Base-by-base conservation (phyloP, 108 stramenopile species). In the Craspedostauros australis region DNA sequence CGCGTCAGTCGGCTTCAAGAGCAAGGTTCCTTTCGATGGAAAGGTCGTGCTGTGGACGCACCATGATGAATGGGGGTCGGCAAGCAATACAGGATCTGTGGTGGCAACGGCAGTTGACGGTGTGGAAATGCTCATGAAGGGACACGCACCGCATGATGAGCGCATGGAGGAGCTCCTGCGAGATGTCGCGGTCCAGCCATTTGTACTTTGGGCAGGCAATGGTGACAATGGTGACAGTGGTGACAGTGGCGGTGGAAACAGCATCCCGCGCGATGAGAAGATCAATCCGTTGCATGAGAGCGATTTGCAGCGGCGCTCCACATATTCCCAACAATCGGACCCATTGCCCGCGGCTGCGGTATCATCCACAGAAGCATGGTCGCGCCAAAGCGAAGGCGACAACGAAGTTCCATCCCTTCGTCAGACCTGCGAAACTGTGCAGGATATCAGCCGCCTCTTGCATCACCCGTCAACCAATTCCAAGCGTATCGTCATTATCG, bases 21-120 rank as follows among this genome's bases (percentile, higher is more conserved):
- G n/a, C n/a, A n/a, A n/a, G n/a, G n/a, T n/a, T n/a, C n/a, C n/a
- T n/a, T n/a, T n/a, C n/a, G n/a, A n/a, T n/a, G n/a, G n/a, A n/a
- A n/a, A n/a, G n/a, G n/a, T n/a, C n/a, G n/a, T n/a, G n/a, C 20
- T 73, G 1, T 73, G 68, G 72, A 69, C 72, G 0, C 72, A 73
- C 40, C 67, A 73, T 34, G 50, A 65, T 4, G 72, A 73, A 64
- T 73, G 58, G 57, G 68, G 63, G 21, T 57, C 50, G 19, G 36
- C 64, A 25, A 51, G 63, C 20, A 73, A 73, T 51, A 65, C 72
- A 9, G 72, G 67, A 3, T 64, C 68, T 4, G 19, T 73, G 46
- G 37, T 73, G 12, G 68, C 72, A 4, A 50, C 69, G 9, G 50
- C 26, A 54, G 46, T 73, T n/a, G 49, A 64, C 40, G 20, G 38